These are phyloP conservation scores for Kurtzmaniella quercitrusa DNA, from an alignment of 1,139 yeast species.

Conservation along the genomic window DNA sequence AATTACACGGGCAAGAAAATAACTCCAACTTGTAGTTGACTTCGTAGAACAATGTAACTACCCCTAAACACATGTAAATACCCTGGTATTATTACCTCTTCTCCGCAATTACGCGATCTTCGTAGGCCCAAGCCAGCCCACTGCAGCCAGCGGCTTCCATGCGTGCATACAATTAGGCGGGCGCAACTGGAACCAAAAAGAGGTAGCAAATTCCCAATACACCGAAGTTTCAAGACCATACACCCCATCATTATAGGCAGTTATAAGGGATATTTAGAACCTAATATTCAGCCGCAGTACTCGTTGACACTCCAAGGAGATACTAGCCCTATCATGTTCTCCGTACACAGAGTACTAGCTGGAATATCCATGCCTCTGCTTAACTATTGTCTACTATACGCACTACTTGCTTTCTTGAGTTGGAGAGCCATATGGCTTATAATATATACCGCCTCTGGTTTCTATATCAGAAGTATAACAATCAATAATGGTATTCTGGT, in stretches of 20 bases:
- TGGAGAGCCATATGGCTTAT: constrained; percentile 29
- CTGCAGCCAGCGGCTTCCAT: background rate
- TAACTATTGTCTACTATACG: background rate
- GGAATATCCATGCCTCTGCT: background rate
- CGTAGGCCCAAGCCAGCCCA: background rate
- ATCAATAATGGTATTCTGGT: constrained; percentile 40
- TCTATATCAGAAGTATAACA: constrained; percentile 28
- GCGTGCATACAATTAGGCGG: constrained; percentile 1
- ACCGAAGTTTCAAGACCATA: background rate
- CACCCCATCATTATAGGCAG: too few relatives aligned
- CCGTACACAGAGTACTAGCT: background rate
- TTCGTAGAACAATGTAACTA: too few relatives aligned
- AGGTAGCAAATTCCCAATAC: background rate
- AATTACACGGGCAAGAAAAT: too few relatives aligned
- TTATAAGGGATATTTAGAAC: too few relatives aligned
- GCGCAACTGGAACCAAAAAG: background rate
- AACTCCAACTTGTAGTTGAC: too few relatives aligned
- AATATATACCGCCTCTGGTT: constrained; percentile 26
- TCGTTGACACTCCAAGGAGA: background rate
- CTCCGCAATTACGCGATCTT: too few relatives aligned
- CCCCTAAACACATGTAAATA: too few relatives aligned
- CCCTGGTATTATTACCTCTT: too few relatives aligned
- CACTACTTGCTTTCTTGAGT: constrained; percentile 6
- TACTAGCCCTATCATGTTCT: background rate
- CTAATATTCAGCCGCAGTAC: too few relatives aligned